Conservation (phyloP, 2,329 filamentous ascomycete genomes). For the Simplicillium aogashimaense region DNA sequence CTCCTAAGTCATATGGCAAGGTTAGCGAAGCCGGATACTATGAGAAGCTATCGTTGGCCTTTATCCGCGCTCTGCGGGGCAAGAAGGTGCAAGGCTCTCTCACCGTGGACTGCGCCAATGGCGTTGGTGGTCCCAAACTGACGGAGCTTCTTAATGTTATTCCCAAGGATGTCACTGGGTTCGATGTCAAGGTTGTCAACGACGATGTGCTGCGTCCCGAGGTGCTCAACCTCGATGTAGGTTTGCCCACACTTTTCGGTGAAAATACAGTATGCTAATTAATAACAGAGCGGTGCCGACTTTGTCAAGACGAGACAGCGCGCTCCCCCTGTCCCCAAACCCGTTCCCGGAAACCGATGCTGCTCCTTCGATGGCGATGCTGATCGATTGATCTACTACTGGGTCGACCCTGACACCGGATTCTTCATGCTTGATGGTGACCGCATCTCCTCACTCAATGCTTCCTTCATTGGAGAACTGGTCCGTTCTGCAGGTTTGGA, state of each 20-base stretch:
- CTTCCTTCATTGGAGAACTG: constrained; percentile 87
- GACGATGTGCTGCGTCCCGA: constrained; percentile 89
- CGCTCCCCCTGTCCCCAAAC: constrained; percentile 74
- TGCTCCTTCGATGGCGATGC: constrained; percentile 93
- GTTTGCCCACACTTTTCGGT: constrained; percentile 15
- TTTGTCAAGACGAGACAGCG: constrained; percentile 96
- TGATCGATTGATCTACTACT: constrained; percentile 93
- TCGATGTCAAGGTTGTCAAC: constrained; percentile 83
- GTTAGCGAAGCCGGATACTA: constrained; percentile 91
- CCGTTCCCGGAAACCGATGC: constrained; percentile 64
- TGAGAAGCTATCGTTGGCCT: constrained; percentile 78
- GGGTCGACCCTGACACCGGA: constrained; percentile 66
- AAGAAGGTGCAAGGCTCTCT: constrained; percentile 65
- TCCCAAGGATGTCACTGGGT: constrained; percentile 55
- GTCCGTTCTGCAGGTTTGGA: constrained; percentile 69
- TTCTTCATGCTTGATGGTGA: constrained; percentile 95
- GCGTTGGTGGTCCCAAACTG: constrained; percentile 88
- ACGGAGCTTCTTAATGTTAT: constrained; percentile 77
- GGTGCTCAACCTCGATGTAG: constrained; percentile 76
- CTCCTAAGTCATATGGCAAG: constrained; percentile 77
- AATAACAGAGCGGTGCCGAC: constrained; percentile 73
- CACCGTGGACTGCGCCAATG: constrained; percentile 91
- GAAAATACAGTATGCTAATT: background rate
- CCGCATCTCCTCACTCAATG: constrained; percentile 88
- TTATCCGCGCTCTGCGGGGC: constrained; percentile 71